Evolutionary conservation across 2,329 filamentous ascomycete genomes (phyloP).

Genomic region (Penicillium psychrosexuale): DNA sequence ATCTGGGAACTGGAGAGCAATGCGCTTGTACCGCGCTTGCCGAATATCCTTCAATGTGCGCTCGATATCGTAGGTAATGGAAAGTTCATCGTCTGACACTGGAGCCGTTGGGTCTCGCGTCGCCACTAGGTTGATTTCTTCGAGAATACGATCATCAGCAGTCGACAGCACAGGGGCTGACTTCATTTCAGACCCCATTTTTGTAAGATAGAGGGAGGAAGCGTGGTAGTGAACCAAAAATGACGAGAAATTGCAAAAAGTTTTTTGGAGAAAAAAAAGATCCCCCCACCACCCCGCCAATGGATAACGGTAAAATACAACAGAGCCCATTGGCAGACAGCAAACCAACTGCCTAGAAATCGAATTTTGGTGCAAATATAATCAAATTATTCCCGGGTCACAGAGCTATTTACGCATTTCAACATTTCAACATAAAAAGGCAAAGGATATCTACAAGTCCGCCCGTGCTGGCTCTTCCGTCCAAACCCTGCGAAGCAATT

Average conservation of each 20-base stretch:
- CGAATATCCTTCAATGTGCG: conserved; percentile 74
- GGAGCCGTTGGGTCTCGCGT: conserved; percentile 30
- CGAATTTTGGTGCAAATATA: background rate
- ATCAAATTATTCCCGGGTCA: background rate
- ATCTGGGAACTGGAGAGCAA: conserved; percentile 96
- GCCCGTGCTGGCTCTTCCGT: conserved; percentile 56
- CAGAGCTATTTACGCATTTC: background rate
- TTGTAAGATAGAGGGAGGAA: conserved; percentile 1
- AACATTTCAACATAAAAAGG: background rate
- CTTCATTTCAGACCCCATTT: conserved; percentile 35
- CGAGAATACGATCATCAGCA: conserved; percentile 59
- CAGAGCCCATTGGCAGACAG: conserved; percentile 21
- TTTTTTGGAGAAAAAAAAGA: conserved; percentile 14
- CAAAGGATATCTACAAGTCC: conserved; percentile 44
- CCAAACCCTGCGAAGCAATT: conserved; percentile 60
- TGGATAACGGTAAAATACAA: conserved; percentile 21
- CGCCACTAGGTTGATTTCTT: conserved; percentile 48
- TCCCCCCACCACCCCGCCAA: conserved; percentile 34
- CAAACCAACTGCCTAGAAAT: conserved; percentile 8
- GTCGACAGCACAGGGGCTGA: conserved; percentile 60
- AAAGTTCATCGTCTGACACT: conserved; percentile 66
- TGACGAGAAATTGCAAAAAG: conserved; percentile 17
- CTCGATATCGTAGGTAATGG: conserved; percentile 76
- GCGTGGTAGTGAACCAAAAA: background rate
- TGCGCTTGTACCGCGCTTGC: conserved; percentile 66